Conservation (phyloP, 2,329 filamentous ascomycete species). For the Ilyonectria sp. region DNA sequence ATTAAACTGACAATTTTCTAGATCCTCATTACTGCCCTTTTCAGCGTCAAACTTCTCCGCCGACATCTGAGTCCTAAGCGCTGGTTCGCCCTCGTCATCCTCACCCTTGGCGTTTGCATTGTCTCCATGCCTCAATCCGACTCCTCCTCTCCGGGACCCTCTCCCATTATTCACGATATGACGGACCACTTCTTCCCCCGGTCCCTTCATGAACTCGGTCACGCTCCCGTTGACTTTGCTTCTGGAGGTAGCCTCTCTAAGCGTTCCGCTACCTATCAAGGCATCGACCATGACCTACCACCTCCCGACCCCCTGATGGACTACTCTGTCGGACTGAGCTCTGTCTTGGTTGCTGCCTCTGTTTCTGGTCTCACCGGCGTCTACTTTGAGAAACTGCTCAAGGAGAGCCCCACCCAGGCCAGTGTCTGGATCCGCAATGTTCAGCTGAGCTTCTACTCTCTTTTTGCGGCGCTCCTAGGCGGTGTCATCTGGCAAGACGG, state of each 20-base stretch:
- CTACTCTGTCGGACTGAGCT: conserved; percentile 82
- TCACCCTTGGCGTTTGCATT: conserved; percentile 87
- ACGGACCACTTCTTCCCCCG: conserved; percentile 81
- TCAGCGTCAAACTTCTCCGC: conserved; percentile 84
- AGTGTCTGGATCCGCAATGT: conserved; percentile 96
- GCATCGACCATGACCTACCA: conserved; percentile 77
- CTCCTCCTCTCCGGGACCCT: conserved; percentile 67
- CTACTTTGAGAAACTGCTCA: conserved; percentile 92
- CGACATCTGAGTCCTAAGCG: conserved; percentile 79
- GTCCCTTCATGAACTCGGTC: conserved; percentile 82
- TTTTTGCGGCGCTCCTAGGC: conserved; percentile 89
- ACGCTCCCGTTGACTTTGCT: conserved; percentile 53
- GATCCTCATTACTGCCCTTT: conserved; percentile 91
- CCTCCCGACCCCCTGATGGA: conserved; percentile 74
- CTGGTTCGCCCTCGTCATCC: conserved; percentile 84
- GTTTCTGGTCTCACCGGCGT: conserved; percentile 90
- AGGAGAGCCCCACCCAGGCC: conserved; percentile 81
- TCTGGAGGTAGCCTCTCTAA: conserved; percentile 49
- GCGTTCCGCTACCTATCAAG: conserved; percentile 89
- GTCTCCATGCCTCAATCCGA: conserved; percentile 82
- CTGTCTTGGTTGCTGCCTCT: conserved; percentile 83
- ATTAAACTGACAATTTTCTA: conserved; percentile 45
- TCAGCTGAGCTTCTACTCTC: conserved; percentile 93
- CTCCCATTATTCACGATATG: conserved; percentile 71
- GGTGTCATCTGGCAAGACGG: conserved; percentile 92